Conservation (phyloP, 768 basidiomycete genomes). For the Auricularia auricula-judae region DNA sequence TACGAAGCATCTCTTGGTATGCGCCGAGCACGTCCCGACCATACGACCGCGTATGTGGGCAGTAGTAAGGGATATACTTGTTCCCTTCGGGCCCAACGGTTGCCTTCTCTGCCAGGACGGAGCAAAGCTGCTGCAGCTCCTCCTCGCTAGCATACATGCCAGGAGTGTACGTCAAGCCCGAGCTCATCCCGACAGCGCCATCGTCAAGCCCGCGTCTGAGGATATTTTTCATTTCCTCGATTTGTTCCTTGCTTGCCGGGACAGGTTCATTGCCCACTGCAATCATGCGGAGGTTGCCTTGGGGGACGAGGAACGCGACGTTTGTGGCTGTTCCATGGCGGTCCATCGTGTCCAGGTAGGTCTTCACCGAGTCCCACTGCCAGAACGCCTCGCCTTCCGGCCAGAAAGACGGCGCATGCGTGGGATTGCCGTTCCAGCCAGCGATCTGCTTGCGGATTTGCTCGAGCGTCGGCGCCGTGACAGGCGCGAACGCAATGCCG, state of each 20-base stretch:
- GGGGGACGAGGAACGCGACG: slow-evolving; percentile 18
- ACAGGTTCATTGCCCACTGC: slow-evolving; percentile 17
- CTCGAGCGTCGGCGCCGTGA: slow-evolving; percentile 8
- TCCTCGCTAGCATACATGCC: slow-evolving; percentile 22
- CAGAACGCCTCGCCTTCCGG: slow-evolving; percentile 13
- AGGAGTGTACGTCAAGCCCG: slow-evolving; percentile 20
- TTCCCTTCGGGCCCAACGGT: no score
- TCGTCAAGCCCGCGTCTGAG: slow-evolving; percentile 15
- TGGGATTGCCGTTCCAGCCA: slow-evolving; percentile 21
- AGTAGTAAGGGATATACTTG: slow-evolving; percentile 17
- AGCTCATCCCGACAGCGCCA: slow-evolving; percentile 20
- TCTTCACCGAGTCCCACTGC: slow-evolving; percentile 14
- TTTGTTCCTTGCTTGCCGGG: slow-evolving; percentile 12
- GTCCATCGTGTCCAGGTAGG: slow-evolving; percentile 19
- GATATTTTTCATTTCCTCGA: slow-evolving; percentile 13
- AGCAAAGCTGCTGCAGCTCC: slow-evolving; percentile 16
- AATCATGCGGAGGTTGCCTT: slow-evolving; percentile 20
- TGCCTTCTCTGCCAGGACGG: slow-evolving; percentile 8
- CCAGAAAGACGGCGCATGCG: slow-evolving; percentile 1
- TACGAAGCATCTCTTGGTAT: slow-evolving; percentile 18
- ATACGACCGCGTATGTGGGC: slow-evolving; percentile 20
- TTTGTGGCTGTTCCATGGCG: slow-evolving; percentile 17
- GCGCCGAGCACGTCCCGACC: slow-evolving; percentile 15
- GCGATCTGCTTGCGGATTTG: slow-evolving; percentile 19
- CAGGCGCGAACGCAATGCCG: slow-evolving; percentile 18